These are phyloP conservation scores for Mangifera indica DNA, from an alignment of 345 rosid species.

Conservation along the genomic window DNA sequence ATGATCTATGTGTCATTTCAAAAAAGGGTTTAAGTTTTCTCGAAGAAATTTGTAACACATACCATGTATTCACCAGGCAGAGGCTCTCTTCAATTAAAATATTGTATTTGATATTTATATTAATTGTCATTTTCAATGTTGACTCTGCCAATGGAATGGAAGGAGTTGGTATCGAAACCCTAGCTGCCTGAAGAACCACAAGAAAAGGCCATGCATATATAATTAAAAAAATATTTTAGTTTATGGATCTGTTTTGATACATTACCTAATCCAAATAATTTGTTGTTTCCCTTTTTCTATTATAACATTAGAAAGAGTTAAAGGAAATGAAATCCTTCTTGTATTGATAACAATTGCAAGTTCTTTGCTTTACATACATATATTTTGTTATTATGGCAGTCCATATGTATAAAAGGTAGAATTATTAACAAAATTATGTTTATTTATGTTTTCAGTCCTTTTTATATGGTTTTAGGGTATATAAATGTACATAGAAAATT, in stretches of 20 bases:
- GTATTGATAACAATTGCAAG: neutral
- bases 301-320: neutral
- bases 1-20: slow-evolving; percentile 17
- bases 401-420: neutral
- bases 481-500: neutral
- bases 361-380: neutral
- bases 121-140: slow-evolving; percentile 19
- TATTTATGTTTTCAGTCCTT: neutral
- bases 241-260: slow-evolving; percentile 27
- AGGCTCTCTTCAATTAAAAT: too few relatives aligned
- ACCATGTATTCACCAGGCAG: too few relatives aligned
- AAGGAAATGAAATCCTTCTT: slow-evolving; percentile 16
- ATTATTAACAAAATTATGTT: too few relatives aligned
- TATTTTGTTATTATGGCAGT: slow-evolving; percentile 16
- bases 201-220: neutral
- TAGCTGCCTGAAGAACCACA: slow-evolving; percentile 23
- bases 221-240: slow-evolving; percentile 11
- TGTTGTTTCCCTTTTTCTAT: neutral
- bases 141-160: slow-evolving; percentile 18
- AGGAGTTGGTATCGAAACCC: slow-evolving; percentile 37
- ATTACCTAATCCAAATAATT: slow-evolving; percentile 43
- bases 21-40: neutral
- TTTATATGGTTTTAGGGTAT: neutral
- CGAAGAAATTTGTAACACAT: too few relatives aligned
- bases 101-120: too few relatives aligned